phyloP scores from a whole-genome alignment of 169 alveolate species.

The Neospora caninum region DNA sequence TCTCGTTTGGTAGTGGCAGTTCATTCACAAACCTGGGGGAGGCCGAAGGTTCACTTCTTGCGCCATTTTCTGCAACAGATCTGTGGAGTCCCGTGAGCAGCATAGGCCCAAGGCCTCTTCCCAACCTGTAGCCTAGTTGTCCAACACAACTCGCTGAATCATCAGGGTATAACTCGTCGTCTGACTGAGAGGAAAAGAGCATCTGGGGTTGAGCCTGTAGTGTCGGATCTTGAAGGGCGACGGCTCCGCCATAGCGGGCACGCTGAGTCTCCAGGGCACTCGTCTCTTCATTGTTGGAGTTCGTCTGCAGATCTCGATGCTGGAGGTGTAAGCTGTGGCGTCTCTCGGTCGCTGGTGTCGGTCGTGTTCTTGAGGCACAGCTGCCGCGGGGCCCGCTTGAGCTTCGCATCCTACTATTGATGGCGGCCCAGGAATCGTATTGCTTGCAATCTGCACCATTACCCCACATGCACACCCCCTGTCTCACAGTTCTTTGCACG shows the following conservation, averaged over 20 bases:
- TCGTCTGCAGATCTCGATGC: background rate
- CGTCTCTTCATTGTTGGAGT: background rate
- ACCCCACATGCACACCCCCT: background rate
- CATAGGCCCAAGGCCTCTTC: background rate
- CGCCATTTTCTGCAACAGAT: background rate
- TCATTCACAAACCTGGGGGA: too few species aligned
- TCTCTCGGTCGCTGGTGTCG: background rate
- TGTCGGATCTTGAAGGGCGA: background rate
- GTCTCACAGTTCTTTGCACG: background rate
- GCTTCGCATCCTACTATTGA: background rate
- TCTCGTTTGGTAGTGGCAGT: too few species aligned
- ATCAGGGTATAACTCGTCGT: constrained; percentile 69
- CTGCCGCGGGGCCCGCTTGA: background rate
- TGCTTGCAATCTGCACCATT: background rate
- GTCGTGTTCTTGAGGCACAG: background rate
- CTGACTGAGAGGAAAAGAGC: constrained; percentile 5
- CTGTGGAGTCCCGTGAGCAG: background rate
- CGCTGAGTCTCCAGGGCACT: background rate
- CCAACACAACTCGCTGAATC: constrained; percentile 73
- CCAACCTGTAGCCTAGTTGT: background rate
- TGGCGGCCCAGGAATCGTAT: background rate
- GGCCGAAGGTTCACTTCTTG: too few species aligned
- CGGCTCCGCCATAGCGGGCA: background rate
- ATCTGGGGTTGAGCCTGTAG: background rate
- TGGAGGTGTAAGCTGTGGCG: background rate